Percentiles rank a stretch among this genome's conserved stretches.
Evolutionary conservation across 164 flowering plant genomes (phyloP).

Genomic region (Tinospora cordifolia): DNA sequence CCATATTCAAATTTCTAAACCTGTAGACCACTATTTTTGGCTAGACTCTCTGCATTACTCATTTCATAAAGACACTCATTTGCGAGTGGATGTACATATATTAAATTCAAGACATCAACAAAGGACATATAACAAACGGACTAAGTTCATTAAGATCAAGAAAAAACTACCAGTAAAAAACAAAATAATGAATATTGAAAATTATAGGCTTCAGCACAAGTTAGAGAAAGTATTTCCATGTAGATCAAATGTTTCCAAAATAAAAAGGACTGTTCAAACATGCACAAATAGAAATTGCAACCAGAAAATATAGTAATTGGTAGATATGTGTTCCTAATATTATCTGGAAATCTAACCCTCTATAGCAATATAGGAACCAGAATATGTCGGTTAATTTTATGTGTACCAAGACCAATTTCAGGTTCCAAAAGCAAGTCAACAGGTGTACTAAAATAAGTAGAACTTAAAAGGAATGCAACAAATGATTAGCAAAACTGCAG

Average conservation of each 20-base stretch:
- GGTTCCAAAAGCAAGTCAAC: not conserved
- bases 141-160: not conserved
- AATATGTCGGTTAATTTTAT: not conserved
- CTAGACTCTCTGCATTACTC: not conserved
- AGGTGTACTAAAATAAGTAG: not conserved
- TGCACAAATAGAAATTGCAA: not conserved
- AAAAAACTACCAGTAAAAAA: not conserved
- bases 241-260: not conserved
- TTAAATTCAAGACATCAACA: not conserved
- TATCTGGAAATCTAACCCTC: not conserved
- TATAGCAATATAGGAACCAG: not conserved
- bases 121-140: not conserved
- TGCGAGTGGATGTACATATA: not conserved
- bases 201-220: too few species aligned
- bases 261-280: not conserved
- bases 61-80: not conserved
- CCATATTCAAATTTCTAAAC: not conserved
- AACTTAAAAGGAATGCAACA: not conserved
- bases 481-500: not conserved
- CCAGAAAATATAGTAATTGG: not conserved
- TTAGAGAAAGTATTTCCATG: too few species aligned
- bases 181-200: not conserved
- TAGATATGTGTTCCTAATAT: not conserved
- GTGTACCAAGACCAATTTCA: not conserved
- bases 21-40: not conserved